Conservation (phyloP, 164 flowering plant species). For the Vitis labrusca region DNA sequence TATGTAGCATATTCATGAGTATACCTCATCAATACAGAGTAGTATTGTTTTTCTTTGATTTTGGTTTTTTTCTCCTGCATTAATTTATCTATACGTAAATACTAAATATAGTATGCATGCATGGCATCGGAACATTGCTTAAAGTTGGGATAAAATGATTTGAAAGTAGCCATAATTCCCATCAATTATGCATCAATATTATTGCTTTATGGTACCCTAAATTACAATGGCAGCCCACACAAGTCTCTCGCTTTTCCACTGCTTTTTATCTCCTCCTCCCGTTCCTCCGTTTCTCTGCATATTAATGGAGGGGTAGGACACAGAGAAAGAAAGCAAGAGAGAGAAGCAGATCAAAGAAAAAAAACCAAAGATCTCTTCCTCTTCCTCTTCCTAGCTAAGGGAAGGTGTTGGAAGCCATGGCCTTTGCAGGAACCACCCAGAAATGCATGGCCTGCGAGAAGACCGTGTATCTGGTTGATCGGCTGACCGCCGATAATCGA, state of each 20-base stretch:
- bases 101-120: too few relatives aligned
- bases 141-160: slow-evolving; percentile 17
- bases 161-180: not conserved
- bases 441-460: slow-evolving; percentile 52
- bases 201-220: slow-evolving; percentile 10
- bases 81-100: too few relatives aligned
- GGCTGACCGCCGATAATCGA: slow-evolving; percentile 38
- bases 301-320: not conserved
- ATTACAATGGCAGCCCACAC: slow-evolving; percentile 9
- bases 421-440: slow-evolving; percentile 39
- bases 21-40: too few relatives aligned
- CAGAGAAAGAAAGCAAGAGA: not conserved
- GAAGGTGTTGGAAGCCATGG: slow-evolving; percentile 6
- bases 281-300: not conserved
- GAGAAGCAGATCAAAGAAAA: not conserved
- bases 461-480: slow-evolving; percentile 49
- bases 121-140: slow-evolving; percentile 5
- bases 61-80: too few relatives aligned
- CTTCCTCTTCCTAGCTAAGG: not conserved
- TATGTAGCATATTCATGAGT: too few relatives aligned
- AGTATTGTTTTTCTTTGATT: too few relatives aligned
- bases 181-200: slow-evolving; percentile 5
- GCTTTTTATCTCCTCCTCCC: not conserved
- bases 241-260: not conserved
- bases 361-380: not conserved